Percentiles rank a stretch among this genome's conserved stretches.
Conservation (phyloP, 495 filamentous ascomycete genomes). For the Hyaloscypha variabilis region DNA sequence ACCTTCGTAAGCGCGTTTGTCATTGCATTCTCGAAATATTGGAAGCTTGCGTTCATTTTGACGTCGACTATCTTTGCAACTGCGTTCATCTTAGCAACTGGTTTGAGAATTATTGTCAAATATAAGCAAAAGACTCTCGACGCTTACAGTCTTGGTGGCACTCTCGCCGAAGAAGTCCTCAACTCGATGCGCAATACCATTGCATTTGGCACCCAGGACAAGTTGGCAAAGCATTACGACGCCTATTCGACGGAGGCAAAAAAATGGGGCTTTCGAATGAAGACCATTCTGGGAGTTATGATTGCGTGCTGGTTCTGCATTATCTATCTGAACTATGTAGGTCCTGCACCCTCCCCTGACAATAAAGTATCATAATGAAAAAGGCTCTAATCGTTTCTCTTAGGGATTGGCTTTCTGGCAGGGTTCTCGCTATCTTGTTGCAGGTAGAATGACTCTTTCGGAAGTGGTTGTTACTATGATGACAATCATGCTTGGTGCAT, state of each 20-base stretch:
- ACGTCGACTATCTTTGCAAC: constrained; percentile 35
- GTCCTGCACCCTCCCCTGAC: too few species aligned
- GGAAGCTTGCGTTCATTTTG: constrained; percentile 76
- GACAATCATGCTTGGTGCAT: constrained; percentile 84
- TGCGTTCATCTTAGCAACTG: constrained; percentile 47
- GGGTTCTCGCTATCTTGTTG: constrained; percentile 74
- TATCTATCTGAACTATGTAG: constrained; percentile 46
- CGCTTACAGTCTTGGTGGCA: too few species aligned
- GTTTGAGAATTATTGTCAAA: too few species aligned
- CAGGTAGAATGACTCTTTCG: constrained; percentile 48
- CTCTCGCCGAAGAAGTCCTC: constrained; percentile 88
- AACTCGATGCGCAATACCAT: constrained; percentile 86
- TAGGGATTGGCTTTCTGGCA: constrained; percentile 94
- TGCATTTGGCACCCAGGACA: constrained; percentile 86
- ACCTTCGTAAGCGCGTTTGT: constrained; percentile 86
- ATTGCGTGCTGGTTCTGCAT: constrained; percentile 76
- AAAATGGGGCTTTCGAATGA: constrained; percentile 72
- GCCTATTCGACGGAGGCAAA: constrained; percentile 68
- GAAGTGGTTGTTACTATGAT: constrained; percentile 79
- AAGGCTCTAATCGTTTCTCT: constrained; percentile 65
- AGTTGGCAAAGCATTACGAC: constrained; percentile 81
- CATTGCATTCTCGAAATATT: constrained; percentile 80
- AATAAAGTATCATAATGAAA: too few species aligned
- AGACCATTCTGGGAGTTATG: constrained; percentile 69
- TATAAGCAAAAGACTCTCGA: too few species aligned